Evolutionary conservation across 2,329 filamentous ascomycete species (phyloP), one percentile per base, ranked within the genome.

Genomic region (Sarocladiaceae sp.): DNA sequence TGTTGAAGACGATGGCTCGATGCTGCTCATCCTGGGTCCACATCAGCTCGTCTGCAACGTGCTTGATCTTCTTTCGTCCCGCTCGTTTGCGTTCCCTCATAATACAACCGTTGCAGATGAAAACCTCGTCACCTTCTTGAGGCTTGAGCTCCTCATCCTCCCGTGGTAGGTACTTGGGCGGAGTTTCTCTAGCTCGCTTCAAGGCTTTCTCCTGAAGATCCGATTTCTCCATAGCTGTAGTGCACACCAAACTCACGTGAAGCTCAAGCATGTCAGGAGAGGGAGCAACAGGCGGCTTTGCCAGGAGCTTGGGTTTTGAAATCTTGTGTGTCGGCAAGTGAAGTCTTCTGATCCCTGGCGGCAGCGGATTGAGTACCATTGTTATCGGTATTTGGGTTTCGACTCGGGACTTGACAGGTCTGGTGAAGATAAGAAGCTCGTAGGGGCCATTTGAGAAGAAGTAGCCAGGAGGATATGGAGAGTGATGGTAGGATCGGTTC

Each of bases 351-450:
- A 90, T 79, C 10, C 85, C 84, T 1, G 74, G 68, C 2, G 90
- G 89, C 37, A 95, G 69, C 16, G 85, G 81, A 46, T 81, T 83
- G 31, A 97, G 65, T 0, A 82, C 85, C 63, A 97, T 74, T 55
- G 83, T 83, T 53, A 96, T 88, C 7, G 86, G 87, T 53, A 97
- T 96, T 60, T 97, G 93, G 0, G 93, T 97, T 68, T 98, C 93
- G 15, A 97, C 93, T 18, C 93, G 82, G 13, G 90, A 95, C 64
- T 96, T 97, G 46, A 79, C 60, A 4, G 83, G 83, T 3, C 80
- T 85, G 4, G 81, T 79, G 50, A 82, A 73, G 33, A 87, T 78
- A 11, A 73, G 76, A 31, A 87, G 61, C 42, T 66, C 64, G 42
- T 64, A 73, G 54, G 21, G 43, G n/a, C 33, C 37, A 18, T 58